Base-by-base conservation (phyloP, 2,329 filamentous ascomycete species). In the Diaporthe amygdali region DNA sequence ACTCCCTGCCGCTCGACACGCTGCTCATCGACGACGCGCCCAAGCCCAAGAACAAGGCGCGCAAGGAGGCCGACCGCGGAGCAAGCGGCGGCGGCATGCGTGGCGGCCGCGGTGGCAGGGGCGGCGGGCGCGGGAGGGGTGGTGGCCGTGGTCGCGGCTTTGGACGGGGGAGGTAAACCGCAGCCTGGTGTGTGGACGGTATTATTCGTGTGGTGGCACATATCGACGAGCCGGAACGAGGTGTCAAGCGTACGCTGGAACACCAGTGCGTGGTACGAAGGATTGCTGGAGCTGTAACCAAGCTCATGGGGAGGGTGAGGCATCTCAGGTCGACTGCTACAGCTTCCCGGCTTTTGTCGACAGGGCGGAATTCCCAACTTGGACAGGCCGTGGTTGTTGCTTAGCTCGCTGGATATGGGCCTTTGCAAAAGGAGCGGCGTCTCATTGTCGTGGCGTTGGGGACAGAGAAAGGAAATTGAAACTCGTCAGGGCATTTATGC, bases 41-140 rank as follows among this genome's bases (percentile, higher is more conserved):
- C 66, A 99, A 99, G 88, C 96, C 96, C 73, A 98, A 98, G 93
- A 99, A 99, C 86, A 99, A 99, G 91, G 96, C 96, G 32, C 91
- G 96, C 80, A 99, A 99, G 88, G 96, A 98, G 85, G 88, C 88
- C 39, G 89, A 90, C 71, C 86, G 91, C 59, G 81, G 86, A 52
- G 87, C 87, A 54, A 86, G 86, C 12, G 82, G 87, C 41, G 86
- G 88, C 47, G 84, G 86, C 46, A 79, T 63, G 46, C 66, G 71
- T 32, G 63, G 69, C 6, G 70, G 68, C 14, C 61, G 68, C 10
- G 69, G 68, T 12, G 55, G 70, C 25, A 68, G 70, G 37, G 66
- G 71, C 41, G 71, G 69, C n/a, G 51, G 66, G 5, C 59, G 59
- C 20, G 59, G 59, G 14, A 63, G 59, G 30, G 59, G 59, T 10